Conservation (phyloP, 1,284 basidiomycete genomes). For the Exobasidium rhododendri region DNA sequence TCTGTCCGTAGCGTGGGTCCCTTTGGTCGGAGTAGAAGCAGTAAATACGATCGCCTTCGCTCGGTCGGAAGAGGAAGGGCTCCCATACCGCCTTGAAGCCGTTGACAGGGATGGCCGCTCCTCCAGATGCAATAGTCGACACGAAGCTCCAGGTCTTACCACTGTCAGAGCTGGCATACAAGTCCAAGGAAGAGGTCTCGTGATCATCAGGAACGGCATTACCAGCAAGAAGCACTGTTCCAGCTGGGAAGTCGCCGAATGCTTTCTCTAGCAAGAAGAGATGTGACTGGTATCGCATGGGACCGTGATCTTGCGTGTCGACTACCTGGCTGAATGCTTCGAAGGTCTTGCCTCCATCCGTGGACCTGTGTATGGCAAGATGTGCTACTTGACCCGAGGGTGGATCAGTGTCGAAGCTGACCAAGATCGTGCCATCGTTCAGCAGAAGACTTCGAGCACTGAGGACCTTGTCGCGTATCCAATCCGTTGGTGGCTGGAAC, state of each 20-base stretch:
- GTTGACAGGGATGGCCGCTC: constrained; percentile 18
- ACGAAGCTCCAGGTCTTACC: not conserved
- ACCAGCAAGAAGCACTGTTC: constrained; percentile 54
- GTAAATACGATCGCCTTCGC: constrained; percentile 52
- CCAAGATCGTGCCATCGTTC: not conserved
- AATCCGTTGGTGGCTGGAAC: not conserved
- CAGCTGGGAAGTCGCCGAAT: constrained; percentile 43
- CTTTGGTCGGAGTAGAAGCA: constrained; percentile 57
- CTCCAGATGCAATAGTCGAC: not conserved
- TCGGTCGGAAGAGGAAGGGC: constrained; percentile 49
- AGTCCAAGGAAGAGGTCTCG: not conserved
- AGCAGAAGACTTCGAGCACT: not conserved
- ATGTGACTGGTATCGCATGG: constrained; percentile 54
- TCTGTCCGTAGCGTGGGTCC: constrained; percentile 54
- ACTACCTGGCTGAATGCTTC: constrained; percentile 19
- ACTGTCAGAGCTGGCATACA: not conserved
- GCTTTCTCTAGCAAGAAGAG: constrained; percentile 45
- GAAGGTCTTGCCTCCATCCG: constrained; percentile 27
- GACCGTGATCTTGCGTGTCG: constrained; percentile 44
- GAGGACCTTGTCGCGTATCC: not conserved
- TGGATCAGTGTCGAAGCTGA: not conserved
- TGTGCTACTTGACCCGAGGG: not conserved
- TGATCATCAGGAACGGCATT: constrained; percentile 22
- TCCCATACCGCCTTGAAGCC: constrained; percentile 55
- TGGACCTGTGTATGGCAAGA: constrained; percentile 28